Base-by-base conservation (phyloP, 2,329 filamentous ascomycete species). In the Aspergillus brunneoviolaceus region DNA sequence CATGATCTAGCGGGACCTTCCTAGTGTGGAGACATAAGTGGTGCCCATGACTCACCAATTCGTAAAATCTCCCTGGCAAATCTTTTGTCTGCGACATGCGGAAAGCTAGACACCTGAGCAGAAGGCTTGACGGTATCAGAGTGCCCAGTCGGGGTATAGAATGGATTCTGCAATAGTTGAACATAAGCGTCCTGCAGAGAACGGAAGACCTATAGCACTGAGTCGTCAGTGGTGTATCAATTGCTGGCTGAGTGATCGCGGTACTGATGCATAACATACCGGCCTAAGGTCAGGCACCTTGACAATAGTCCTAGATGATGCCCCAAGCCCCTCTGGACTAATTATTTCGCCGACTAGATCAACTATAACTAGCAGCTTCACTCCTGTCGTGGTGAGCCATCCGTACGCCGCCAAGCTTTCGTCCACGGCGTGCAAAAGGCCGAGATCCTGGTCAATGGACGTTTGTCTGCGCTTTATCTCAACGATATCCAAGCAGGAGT, bases 121-220 rank as follows among this genome's bases (percentile, higher is more conserved):
- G 58, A 73, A 39, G 78, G 77, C 53, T 81, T 80, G 51, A 76
- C 74, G 39, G 80, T 84, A 52, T 89, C 89, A 63, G 84, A 84
- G 54, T 93, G 88, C 69, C 94, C 90, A 72, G 97, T 92, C 10
- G 94, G 94, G 51, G 89, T 87, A 76, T 93, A 98, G 77, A 99
- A 99, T 0, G 94, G 94, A 71, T 99, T 98, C 77, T 96, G 89
- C 66, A 98, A 79, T 55, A 99, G 80, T 63, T 87, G 82, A 60
- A 98, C 90, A 70, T 97, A 99, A 31, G 94, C 92, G n/a, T 85
- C 88, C 79, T 98, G 95, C 77, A 99, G 86, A 29, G 93, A 92
- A 72, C 89, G 87, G 72, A 99, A 99, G 27, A 95, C 87, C 87
- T 89, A 48, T 35, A 29, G 61, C 21, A 42, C 27, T 35, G 21